Base-by-base conservation (phyloP, 495 filamentous ascomycete genomes). In the Tuber microsphaerosporum region DNA sequence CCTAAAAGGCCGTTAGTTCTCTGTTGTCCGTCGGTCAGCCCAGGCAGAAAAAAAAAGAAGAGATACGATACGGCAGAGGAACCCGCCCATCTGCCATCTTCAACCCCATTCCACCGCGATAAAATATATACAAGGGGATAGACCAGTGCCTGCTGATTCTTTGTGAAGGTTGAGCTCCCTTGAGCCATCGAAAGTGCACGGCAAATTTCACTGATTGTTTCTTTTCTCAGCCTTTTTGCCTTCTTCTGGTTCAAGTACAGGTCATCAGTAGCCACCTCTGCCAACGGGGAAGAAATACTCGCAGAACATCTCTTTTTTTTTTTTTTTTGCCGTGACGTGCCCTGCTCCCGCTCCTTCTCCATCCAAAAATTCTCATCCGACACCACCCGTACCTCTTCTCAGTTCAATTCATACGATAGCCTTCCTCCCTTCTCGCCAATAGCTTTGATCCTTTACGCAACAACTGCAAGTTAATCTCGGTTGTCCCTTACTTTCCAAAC, bases 361-460 rank as follows among this genome's bases (percentile, higher is more conserved):
- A 31, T 34, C 56, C 56, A 65, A 65, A 65, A 31, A 16, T 34
- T 31, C 26, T 61, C 56, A 34, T 34, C 56, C 56, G 26, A 65
- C 56, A 65, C 56, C 56, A 65, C 56, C 51, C 26, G 26, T 65
- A 19, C 56, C 56, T 65, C 56, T 65, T n/a, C 16, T 65, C 56
- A 34, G 14, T 65, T 34, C 56, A 65, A 65, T 65, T 65, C 56
- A 65, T 65, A 65, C 56, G 56, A 65, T 65, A 65, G 26, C 56
- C 34, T 65, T 65, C 31, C 56, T 31, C 56, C 56, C 26, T 65
- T 65, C 56, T 17, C 56, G 56, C 56, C 56, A 65, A 65, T 65
- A 65, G 56, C 56, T 34, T 65, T 65, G 56, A 31, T 34, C 14
- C 26, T 26, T 12, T 17, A 65, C 26, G 26, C 56, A 65, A 65